Base-by-base conservation (phyloP, 805 yeast genomes). In the Barnettozyma salicaria region DNA sequence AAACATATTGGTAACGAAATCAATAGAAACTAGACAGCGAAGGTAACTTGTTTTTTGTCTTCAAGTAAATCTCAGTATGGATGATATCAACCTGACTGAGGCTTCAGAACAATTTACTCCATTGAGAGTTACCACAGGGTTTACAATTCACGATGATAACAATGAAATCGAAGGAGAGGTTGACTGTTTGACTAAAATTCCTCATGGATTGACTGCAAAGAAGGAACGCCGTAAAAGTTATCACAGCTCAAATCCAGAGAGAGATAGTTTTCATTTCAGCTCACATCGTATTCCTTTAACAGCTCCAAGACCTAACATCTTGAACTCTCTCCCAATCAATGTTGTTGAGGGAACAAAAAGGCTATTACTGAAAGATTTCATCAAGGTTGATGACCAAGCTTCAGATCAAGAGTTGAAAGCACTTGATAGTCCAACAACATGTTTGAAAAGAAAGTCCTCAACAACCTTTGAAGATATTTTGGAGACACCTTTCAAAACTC, bases 171-270 rank as follows among this genome's bases (percentile, higher is more conserved):
- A 41, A 18, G 38, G 35, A 4, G 42, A 36, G 11, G 45, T 41
- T 10, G 48, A 45, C 11, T 40, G 35, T 8, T 14, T 54, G 18
- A 52, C 50, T 18, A 62, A 55, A 44, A 63, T 65, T 34, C 72
- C 74, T 2, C 77, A 72, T 48, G 78, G 78, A 0, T 50, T 72
- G 25, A 50, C 56, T 8, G 55, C 55, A 2, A 55, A 55, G 40
- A 46, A 43, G 36, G 50, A 48, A 29, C 59, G 59, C 37, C 59
- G 59, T 32, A 49, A 45, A 37, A 52, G 54, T 28, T 48, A 41
- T 31, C 51, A 47, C 30, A 37, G 42, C 18, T 42, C 27, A 17
- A 21, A 17, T 21, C 20, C 20, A 21, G 12, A 17, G 4, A n/a
- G 3, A 6, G 18, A 13, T 4, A 20, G 20, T 6, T 44, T 46